Percentiles rank a stretch among this genome's conserved stretches.
These are phyloP conservation scores for Canariomyces notabilis DNA, from an alignment of 2,329 filamentous ascomycete species.

Conservation along the genomic window DNA sequence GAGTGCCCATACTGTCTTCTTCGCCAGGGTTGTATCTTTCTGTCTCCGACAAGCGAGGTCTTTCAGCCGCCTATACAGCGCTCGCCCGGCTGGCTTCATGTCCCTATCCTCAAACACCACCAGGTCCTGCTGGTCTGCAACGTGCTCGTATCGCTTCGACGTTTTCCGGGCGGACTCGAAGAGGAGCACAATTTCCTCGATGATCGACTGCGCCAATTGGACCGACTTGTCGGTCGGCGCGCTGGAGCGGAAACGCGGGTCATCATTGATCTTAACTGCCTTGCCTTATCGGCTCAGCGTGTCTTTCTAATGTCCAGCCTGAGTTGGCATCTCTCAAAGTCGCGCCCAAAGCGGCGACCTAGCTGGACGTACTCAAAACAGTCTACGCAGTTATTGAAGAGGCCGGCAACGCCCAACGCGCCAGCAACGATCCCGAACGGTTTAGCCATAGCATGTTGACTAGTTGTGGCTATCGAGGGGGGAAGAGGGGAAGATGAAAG, in stretches of 20 bases:
- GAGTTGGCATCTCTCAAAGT: slow-evolving; percentile 33
- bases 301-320: slow-evolving; percentile 29
- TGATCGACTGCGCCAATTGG: slow-evolving; percentile 17
- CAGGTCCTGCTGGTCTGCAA: slow-evolving; percentile 7
- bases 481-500: neutral
- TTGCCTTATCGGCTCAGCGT: slow-evolving; percentile 34
- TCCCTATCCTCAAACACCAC: slow-evolving; percentile 5
- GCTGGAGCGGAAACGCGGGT: slow-evolving; percentile 17
- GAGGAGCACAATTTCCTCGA: slow-evolving; percentile 26
- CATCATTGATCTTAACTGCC: slow-evolving; percentile 18
- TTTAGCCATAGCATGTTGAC: slow-evolving; percentile 19
- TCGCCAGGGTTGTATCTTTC: slow-evolving; percentile 16
- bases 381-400: slow-evolving; percentile 36
- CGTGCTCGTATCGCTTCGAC: slow-evolving; percentile 24
- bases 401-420: slow-evolving; percentile 31
- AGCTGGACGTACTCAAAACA: slow-evolving; percentile 39
- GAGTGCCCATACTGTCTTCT: slow-evolving; percentile 24
- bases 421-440: slow-evolving; percentile 25
- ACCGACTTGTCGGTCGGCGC: slow-evolving; percentile 15
- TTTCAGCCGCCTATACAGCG: slow-evolving; percentile 5
- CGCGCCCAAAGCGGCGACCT: slow-evolving; percentile 30
- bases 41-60: slow-evolving; percentile 15
- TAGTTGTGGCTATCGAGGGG: neutral
- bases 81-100: neutral
- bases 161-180: slow-evolving; percentile 22